Conservation (phyloP, 2,329 filamentous ascomycete genomes). For the Scolecobasidium constrictum region DNA sequence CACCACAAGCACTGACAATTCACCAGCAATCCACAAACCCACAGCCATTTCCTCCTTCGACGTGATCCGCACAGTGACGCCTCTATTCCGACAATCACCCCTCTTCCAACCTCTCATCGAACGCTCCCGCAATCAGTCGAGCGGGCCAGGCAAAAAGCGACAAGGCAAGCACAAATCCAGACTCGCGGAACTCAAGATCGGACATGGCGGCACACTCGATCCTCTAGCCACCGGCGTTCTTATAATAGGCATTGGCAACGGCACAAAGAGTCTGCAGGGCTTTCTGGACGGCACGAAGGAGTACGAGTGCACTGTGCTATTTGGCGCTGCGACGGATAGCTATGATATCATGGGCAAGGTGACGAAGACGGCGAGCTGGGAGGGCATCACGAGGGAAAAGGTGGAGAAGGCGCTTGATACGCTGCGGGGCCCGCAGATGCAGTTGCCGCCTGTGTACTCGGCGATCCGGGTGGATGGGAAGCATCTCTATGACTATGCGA, state of each 20-base stretch:
- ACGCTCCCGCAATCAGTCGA: constrained; percentile 45
- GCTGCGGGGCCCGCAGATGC: constrained; percentile 76
- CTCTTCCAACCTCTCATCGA: constrained; percentile 71
- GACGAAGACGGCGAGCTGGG: constrained; percentile 61
- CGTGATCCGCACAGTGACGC: constrained; percentile 78
- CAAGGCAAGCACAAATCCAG: constrained; percentile 46
- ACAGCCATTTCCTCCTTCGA: constrained; percentile 78
- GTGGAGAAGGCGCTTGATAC: constrained; percentile 65
- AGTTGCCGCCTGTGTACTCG: constrained; percentile 86
- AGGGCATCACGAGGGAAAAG: constrained; percentile 66
- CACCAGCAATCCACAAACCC: constrained; percentile 83
- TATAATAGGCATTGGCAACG: constrained; percentile 75
- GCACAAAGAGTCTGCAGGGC: constrained; percentile 68
- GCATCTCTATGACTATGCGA: constrained; percentile 89
- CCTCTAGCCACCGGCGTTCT: constrained; percentile 89
- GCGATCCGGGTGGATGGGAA: constrained; percentile 90
- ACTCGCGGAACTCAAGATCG: constrained; percentile 72
- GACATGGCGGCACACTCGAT: constrained; percentile 91
- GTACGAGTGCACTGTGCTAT: constrained; percentile 82
- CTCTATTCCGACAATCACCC: constrained; percentile 68
- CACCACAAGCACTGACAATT: constrained; percentile 3
- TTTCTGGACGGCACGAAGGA: constrained; percentile 87
- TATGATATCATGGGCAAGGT: constrained; percentile 84
- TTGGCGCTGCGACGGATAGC: constrained; percentile 84
- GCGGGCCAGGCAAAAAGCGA: constrained; percentile 49